Evolutionary conservation across 1,284 basidiomycete species (phyloP).

Genomic region (Ganoderma leucocontextum): DNA sequence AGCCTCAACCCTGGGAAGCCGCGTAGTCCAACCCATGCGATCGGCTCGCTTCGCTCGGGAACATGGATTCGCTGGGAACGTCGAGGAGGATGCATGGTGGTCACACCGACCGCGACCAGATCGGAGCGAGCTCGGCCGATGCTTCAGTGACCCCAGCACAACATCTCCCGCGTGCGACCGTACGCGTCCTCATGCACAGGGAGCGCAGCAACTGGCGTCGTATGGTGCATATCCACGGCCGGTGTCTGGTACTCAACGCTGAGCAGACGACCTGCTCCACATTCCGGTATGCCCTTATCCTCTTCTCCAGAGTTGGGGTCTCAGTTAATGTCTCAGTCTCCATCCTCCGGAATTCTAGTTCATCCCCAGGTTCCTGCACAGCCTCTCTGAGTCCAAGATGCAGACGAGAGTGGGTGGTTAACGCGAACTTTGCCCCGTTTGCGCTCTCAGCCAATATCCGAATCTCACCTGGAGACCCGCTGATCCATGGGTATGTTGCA

Average conservation of each 20-base stretch:
- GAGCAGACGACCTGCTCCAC: neutral
- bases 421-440: neutral
- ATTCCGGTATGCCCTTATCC: neutral
- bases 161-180: neutral
- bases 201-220: neutral
- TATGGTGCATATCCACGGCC: neutral
- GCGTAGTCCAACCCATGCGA: too few species aligned
- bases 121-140: too few species aligned
- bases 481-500: neutral
- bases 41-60: too few species aligned
- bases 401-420: neutral
- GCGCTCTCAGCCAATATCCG: conserved; percentile 16
- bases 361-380: too few species aligned
- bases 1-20: too few species aligned
- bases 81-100: too few species aligned
- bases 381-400: neutral
- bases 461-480: neutral
- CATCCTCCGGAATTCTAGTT: too few species aligned
- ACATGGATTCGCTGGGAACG: too few species aligned
- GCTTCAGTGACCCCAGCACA: neutral
- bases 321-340: neutral
- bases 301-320: neutral
- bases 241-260: neutral
- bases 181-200: neutral
- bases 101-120: too few species aligned